Base-by-base conservation (phyloP, 768 basidiomycete species). In the Boletus pseudopeckii region DNA sequence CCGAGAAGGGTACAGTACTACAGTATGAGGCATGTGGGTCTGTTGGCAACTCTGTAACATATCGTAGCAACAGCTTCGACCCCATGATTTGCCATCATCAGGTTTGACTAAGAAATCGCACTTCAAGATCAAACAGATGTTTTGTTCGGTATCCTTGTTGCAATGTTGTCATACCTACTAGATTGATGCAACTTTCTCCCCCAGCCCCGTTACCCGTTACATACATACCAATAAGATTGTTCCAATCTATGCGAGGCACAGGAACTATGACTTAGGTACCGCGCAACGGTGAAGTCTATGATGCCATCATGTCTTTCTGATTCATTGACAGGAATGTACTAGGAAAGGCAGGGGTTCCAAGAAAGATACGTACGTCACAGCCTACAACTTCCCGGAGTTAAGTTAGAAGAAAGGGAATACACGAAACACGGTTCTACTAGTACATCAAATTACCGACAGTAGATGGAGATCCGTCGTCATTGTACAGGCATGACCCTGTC, bases 401-500 rank as follows among this genome's bases (percentile, higher is more conserved):
- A 22, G 4, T 22, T 22, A 41, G 3, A 6, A n/a, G 11, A 28
- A 13, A 18, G 4, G 13, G 8, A n/a, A 0, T 7, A 18, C 28
- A 45, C 0, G 10, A 43, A 7, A 30, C 28, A 7, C 7, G 11
- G 10, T 18, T 13, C 4, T 32, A 5, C 39, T 60, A 61, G 32
- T 50, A 49, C 62, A 71, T 58, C 55, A 68, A 40, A 14, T 62
- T n/a, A 0, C 67, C 67, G 7, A 68, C 58, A 7, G 60, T 33
- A 4, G 70, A 72, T 32, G 62, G 45, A 1, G 47, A n/a, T 4
- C 68, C 65, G 24, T 71, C 40, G 41, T 74, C 44, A 44, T 67
- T 69, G 53, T 61, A 74, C n/a, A 74, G 53, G 52, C 71, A 67
- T 1, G 64, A 70, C 20, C 70, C 65, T 1, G 66, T 70, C 15